phyloP scores from a whole-genome alignment of 768 basidiomycete genomes.

The Termitomyces bulborhizus region DNA sequence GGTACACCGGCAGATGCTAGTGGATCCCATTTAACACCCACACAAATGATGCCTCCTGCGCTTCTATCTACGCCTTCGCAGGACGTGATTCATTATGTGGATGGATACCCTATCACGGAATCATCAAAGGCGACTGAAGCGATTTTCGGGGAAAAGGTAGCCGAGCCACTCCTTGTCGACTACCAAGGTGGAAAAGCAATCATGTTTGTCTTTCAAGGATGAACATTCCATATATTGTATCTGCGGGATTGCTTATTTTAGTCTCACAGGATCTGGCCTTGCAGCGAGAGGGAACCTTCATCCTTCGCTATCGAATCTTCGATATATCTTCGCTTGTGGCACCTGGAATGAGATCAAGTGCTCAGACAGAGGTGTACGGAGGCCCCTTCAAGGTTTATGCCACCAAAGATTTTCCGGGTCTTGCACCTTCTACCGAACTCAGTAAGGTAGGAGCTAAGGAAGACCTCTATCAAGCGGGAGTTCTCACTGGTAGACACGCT shows the following conservation, averaged over 20 bases:
- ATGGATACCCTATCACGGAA: conserved; percentile 31
- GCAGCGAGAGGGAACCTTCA: conserved; percentile 57
- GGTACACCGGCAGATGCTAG: neutral
- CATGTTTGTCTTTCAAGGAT: conserved; percentile 62
- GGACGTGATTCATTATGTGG: conserved; percentile 25
- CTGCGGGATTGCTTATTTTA: conserved; percentile 1
- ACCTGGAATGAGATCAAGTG: conserved; percentile 24
- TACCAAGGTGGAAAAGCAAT: conserved; percentile 45
- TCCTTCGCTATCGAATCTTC: conserved; percentile 67
- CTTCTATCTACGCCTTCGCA: conserved; percentile 10
- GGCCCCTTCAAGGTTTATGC: conserved; percentile 65
- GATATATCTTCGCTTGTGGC: conserved; percentile 42
- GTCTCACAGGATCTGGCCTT: conserved; percentile 58
- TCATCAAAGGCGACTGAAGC: conserved; percentile 41
- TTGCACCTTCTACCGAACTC: conserved; percentile 61
- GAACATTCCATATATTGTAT: conserved; percentile 6
- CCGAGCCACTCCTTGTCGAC: conserved; percentile 48
- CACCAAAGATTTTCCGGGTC: conserved; percentile 69
- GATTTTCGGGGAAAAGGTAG: conserved; percentile 58
- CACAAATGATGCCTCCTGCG: neutral
- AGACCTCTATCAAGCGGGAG: neutral
- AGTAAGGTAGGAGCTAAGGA: conserved; percentile 41
- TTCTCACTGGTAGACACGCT: neutral
- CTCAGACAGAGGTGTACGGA: conserved; percentile 63
- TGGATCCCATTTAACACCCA: neutral